Base-by-base conservation (phyloP, 768 basidiomycete species). In the Boletus speciosus region DNA sequence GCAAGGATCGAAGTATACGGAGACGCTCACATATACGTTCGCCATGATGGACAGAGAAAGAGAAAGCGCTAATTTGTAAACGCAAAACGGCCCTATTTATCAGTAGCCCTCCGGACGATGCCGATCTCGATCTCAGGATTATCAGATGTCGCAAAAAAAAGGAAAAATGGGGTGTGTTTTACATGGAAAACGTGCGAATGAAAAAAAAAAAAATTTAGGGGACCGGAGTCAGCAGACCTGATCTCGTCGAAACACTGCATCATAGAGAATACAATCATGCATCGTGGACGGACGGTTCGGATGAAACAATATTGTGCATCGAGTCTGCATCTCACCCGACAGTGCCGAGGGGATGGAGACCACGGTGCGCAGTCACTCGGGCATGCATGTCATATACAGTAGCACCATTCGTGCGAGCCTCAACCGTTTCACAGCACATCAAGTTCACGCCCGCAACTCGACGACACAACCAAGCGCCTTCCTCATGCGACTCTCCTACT, bases 11-110 rank as follows among this genome's bases (percentile, higher is more conserved):
- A 19, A 15, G 14, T 29, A 29, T 29, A 1, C 2, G 25, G 29
- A 10, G n/a, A 27, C 6, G 34, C 62, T 42, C 31, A 62, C 62
- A 34, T 35, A 63, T 23, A 63, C 63, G 63, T 65, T 47, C 15
- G 63, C 35, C 62, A 63, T 65, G 62, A 29, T 65, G 52, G 60
- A 36, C 40, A 9, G 46, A 5, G 41, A 34, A 41, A 43, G 49
- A 49, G 45, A 51, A 39, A 16, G 36, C n/a, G 7, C 11, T 39
- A 6, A 52, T 53, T 27, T 34, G 15, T 6, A 38, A 41, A 15
- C 32, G 6, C 49, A 39, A 16, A 31, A 32, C 2, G 14, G 31
- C 12, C 51, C 32, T 54, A 53, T 54, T 54, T 53, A 54, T 36
- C 50, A 36, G 34, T 31, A 19, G 51, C 21, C 38, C 40, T 40